These are phyloP conservation scores for Leccinum sublutescens DNA, from an alignment of 768 basidiomycete genomes.

Conservation along the genomic window DNA sequence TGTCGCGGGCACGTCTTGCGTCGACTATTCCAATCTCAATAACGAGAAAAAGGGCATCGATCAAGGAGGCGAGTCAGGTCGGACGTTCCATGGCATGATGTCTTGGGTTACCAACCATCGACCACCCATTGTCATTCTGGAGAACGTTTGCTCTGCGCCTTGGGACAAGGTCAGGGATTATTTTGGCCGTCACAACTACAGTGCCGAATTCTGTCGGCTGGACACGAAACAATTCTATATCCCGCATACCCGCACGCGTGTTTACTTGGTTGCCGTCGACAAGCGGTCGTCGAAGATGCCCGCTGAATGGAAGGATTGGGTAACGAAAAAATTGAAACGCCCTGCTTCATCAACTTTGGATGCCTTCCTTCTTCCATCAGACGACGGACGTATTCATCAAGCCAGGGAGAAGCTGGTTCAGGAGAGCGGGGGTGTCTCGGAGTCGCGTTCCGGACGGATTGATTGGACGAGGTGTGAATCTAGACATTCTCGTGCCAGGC, in stretches of 20 bases:
- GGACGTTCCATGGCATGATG: constrained; percentile 95
- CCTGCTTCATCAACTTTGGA: constrained; percentile 89
- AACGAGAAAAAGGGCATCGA: constrained; percentile 89
- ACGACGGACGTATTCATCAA: constrained; percentile 89
- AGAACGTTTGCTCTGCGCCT: constrained; percentile 91
- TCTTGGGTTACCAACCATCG: constrained; percentile 84
- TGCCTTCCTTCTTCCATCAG: constrained; percentile 86
- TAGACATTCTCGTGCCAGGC: constrained; percentile 82
- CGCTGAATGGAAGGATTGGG: constrained; percentile 61
- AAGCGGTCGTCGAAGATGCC: constrained; percentile 60
- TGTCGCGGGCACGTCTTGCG: constrained; percentile 93
- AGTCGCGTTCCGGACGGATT: constrained; percentile 68
- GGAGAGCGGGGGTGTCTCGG: constrained; percentile 55
- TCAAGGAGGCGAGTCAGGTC: constrained; percentile 87
- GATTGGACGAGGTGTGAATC: constrained; percentile 95
- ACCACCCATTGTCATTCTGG: constrained; percentile 89
- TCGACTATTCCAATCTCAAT: constrained; percentile 96
- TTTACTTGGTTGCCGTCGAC: constrained; percentile 80
- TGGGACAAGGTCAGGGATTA: constrained; percentile 77
- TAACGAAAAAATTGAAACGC: constrained; percentile 64
- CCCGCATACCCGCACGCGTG: constrained; percentile 91
- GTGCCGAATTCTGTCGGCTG: constrained; percentile 64
- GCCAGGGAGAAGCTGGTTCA: constrained; percentile 82
- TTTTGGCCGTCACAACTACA: constrained; percentile 75
- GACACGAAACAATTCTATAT: constrained; percentile 92